Evolutionary conservation across 2,329 filamentous ascomycete species (phyloP), one percentile per base, ranked within the genome.

Genomic region (Ilyonectria robusta): DNA sequence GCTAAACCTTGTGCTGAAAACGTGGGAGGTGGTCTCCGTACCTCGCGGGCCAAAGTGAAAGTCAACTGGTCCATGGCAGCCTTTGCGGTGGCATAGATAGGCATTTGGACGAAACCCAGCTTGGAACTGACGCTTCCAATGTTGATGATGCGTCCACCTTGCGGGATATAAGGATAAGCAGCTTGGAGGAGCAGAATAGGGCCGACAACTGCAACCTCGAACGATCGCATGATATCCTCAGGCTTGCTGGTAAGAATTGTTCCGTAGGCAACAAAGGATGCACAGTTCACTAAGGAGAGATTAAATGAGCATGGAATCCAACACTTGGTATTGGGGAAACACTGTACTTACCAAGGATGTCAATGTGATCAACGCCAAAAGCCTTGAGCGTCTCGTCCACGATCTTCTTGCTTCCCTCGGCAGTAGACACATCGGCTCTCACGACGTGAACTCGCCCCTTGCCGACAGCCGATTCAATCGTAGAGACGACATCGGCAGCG

Each of bases 1-100:
- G 47, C 19, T 10, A 13, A 23, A n/a, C 1, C 2, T 5, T 6
- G 21, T n/a, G 17, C 1, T 5, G 1, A 17, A 13, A 1, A 4
- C 21, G 44, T 23, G 7, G 8, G 2, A 33, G 1, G 11, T 1
- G 7, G 13, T 6, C 11, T 2, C 15, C 17, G 62, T 59, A 81
- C 78, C 75, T 81, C 78, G 1, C 66, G 66, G 9, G 80, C 76
- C 69, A 77, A 69, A 3, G 74, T 68, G 10, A 65, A 72, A 0
- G 79, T 81, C 51, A 82, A 58, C 31, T 68, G 66, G 42, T 81
- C 78, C 68, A 76, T 70, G 1, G 79, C 79, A 1, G 77, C 79
- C 68, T 82, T 81, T 55, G 73, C 50, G 1, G 68, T 35, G 4
- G 56, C 64, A n/a, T 72, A 71, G 6, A 72, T 37, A 9, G 68